phyloP scores from a whole-genome alignment of 257 asterid genomes.

The Solanum chmielewskii region DNA sequence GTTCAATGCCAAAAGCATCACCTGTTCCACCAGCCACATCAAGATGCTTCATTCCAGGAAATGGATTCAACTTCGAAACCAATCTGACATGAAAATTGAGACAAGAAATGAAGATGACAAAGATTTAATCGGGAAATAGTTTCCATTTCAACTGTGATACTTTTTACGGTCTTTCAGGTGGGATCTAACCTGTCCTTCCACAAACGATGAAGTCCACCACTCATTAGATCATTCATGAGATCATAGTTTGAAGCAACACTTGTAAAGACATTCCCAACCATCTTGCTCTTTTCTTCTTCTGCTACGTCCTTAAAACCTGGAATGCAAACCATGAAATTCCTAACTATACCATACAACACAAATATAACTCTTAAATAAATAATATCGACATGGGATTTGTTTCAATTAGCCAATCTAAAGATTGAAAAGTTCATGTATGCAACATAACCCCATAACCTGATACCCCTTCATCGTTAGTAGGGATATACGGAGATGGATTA shows the following conservation, averaged over 20 bases:
- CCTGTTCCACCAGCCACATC: slow-evolving; percentile 99
- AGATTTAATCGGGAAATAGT: background rate
- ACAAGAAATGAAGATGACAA: background rate
- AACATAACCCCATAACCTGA: background rate
- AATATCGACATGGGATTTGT: background rate
- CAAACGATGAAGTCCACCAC: slow-evolving; percentile 80
- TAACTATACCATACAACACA: background rate
- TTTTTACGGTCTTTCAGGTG: background rate
- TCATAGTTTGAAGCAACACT: slow-evolving; percentile 83
- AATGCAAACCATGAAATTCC: background rate
- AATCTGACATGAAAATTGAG: slow-evolving; percentile 24
- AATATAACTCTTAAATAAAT: background rate
- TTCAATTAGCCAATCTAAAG: background rate
- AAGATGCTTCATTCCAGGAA: slow-evolving; percentile 96
- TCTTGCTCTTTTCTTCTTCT: slow-evolving; percentile 76
- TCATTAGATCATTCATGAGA: slow-evolving; percentile 92
- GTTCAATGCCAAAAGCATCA: slow-evolving; percentile 3
- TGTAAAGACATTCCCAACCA: slow-evolving; percentile 84
- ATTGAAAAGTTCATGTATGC: background rate
- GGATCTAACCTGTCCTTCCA: slow-evolving; percentile 80
- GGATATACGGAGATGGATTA: background rate
- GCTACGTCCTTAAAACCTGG: slow-evolving; percentile 73
- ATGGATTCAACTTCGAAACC: slow-evolving; percentile 80
- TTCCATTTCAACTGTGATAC: background rate
- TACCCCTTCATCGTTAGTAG: background rate